Evolutionary conservation across 306 rosid species (phyloP), one percentile per base, ranked within the genome.

Genomic region (Ceratonia siliqua): DNA sequence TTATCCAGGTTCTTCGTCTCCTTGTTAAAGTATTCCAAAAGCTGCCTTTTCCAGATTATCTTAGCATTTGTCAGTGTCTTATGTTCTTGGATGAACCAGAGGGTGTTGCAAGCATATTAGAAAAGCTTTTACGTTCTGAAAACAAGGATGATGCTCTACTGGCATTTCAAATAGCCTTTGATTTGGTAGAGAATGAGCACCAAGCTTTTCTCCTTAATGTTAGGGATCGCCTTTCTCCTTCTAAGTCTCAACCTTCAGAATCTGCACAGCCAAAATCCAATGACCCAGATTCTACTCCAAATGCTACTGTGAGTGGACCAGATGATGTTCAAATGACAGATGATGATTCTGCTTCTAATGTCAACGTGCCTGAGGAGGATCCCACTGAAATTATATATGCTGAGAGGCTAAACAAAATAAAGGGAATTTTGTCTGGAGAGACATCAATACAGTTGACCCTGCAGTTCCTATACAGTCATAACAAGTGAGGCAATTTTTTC

Each of bases 61-160:
- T 94, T 84, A 94, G 97, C 79, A 87, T 94, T 73, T 94, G 98
- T 35, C 98, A 94, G 69, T 94, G 96, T 87, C 97, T 88, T 42
- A 94, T 94, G 98, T 91, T 91, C 82, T 86, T 94, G 95, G 90
- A 88, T 82, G 98, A 90, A 81, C 88, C 97, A 21, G 95, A 90
- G 80, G 95, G 89, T 57, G 97, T 91, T 78, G 93, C 98, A 35
- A 88, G 79, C 86, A 90, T 90, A 83, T 82, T 94, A 79, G 98
- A 90, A 77, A 94, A 85, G 73, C 98, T 94, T 75, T 80, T 94
- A 63, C 90, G 85, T 30, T 91, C 98, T 49, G 97, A 94, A 78
- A 88, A 87, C 84, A 90, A 90, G 78, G 97, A 94, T 42, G 96
- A 94, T 68, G 87, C 96, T n/a, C 97, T 94, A 71, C 74, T 91